Base-by-base conservation (phyloP, 345 rosid genomes). In the Boechera divaricarpa region DNA sequence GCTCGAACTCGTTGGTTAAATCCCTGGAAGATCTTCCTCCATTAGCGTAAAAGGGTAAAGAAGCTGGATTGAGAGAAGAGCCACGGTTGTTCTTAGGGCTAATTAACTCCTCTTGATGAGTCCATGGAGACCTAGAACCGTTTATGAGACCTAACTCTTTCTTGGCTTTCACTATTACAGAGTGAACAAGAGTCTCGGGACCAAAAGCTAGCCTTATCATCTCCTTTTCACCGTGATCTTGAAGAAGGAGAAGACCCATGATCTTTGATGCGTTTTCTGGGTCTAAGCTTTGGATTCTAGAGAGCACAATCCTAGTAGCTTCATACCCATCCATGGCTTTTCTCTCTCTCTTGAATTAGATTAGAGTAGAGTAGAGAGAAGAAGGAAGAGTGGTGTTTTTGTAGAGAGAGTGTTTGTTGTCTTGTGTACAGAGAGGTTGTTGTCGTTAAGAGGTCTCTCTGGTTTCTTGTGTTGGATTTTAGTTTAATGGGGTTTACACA, bases 161-260 rank as follows among this genome's bases (percentile, higher is more conserved):
- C 45, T 86, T 86, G 24, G 89, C 91, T 53, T 85, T 90, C 56
- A 86, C 74, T 53, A 88, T 82, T 12, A 94, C 82, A 1, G 98
- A 88, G 82, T 87, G 94, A 48, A 91, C 85, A 70, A 88, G 85
- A 63, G 92, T 72, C 77, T 91, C 96, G 0, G 98, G 94, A 10
- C 97, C 97, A 81, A 90, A 88, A 80, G 97, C 98, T 45, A 93
- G 83, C 66, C 98, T 83, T 75, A 93, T 91, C 97, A 91, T 91
- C 80, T 91, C 98, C 63, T 93, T 91, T 60, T 93, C 98, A n/a
- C 97, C 94, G 35, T 89, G 94, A 68, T 93, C 98, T 79, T 93
- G 95, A 65, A 91, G 87, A 52, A 93, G 88, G 74, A 93, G 91
- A 39, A 91, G 82, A 77, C 97, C 94, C 94, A 93, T 91, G 89